Conservation (phyloP, 1,284 basidiomycete genomes). For the Afroboletus lepidellus region DNA sequence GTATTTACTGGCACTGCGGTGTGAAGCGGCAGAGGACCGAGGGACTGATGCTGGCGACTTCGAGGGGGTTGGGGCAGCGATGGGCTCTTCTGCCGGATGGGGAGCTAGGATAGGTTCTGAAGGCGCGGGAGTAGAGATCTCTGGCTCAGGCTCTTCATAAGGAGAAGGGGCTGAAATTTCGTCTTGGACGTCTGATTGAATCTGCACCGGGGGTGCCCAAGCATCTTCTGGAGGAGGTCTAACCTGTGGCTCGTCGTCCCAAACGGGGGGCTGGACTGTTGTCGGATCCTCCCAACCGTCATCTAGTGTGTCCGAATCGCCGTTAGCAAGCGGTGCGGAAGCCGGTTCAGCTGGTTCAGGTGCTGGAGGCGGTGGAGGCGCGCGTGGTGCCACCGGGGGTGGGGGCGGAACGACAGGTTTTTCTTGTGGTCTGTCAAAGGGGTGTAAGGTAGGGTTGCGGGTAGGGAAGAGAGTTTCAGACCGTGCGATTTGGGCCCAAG, state of each 20-base stretch:
- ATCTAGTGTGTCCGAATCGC: constrained; percentile 38
- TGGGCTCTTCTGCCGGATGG: constrained; percentile 21
- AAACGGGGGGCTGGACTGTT: constrained; percentile 65
- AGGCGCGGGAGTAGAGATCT: constrained; percentile 8
- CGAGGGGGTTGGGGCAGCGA: constrained; percentile 22
- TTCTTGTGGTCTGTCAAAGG: constrained; percentile 25
- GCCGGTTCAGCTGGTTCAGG: constrained; percentile 29
- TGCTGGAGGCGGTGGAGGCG: constrained; percentile 18
- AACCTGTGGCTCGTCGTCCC: constrained; percentile 67
- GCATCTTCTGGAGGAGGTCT: constrained; percentile 42
- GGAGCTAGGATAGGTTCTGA: constrained; percentile 15
- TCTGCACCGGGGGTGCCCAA: constrained; percentile 37
- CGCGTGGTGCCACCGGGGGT: constrained; percentile 23
- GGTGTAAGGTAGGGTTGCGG: constrained; percentile 28
- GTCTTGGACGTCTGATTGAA: constrained; percentile 22
- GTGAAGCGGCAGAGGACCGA: constrained; percentile 49
- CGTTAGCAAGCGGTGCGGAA: constrained; percentile 30
- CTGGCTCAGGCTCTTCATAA: constrained; percentile 23
- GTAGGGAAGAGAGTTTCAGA: constrained; percentile 32
- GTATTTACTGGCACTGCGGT: constrained; percentile 57
- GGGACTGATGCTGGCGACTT: constrained; percentile 37
- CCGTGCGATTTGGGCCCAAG: constrained; percentile 81
- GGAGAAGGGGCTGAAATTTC: constrained; percentile 4
- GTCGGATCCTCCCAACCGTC: constrained; percentile 73
- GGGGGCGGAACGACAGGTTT: constrained; percentile 26